Conservation (phyloP, 2,329 filamentous ascomycete species). For the Paecilomyces dactylethromorphus region DNA sequence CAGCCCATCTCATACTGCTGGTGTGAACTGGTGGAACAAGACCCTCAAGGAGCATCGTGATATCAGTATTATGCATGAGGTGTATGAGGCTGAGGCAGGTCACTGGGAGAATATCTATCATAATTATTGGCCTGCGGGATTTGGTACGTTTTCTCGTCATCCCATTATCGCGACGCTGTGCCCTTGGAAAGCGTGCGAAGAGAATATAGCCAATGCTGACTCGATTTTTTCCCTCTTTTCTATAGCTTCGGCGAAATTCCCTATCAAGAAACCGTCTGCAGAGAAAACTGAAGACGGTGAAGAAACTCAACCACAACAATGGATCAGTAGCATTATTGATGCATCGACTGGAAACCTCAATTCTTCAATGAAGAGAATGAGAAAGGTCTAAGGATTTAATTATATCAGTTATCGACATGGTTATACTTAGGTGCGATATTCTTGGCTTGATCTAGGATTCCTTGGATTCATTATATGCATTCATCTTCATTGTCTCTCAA, state of each 20-base stretch:
- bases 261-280: neutral
- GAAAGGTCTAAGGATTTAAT: neutral
- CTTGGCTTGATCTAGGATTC: too few relatives aligned
- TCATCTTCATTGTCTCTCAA: too few relatives aligned
- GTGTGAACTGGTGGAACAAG: constrained; percentile 46
- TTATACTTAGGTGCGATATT: too few relatives aligned
- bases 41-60: constrained; percentile 28
- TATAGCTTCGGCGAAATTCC: neutral
- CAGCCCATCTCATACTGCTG: constrained; percentile 40
- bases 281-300: neutral
- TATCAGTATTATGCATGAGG: constrained; percentile 51
- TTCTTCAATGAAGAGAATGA: neutral
- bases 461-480: too few relatives aligned
- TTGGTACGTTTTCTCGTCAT: constrained; percentile 2
- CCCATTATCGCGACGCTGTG: neutral
- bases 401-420: neutral
- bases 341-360: neutral
- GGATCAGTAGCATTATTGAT: neutral
- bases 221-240: neutral
- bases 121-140: constrained; percentile 20
- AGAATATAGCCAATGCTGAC: neutral
- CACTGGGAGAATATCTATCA: constrained; percentile 49
- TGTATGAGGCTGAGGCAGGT: constrained; percentile 39
- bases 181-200: constrained; percentile 10
- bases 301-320: neutral